Base-by-base conservation (phyloP, 805 yeast genomes). In the Lachancea cidri region DNA sequence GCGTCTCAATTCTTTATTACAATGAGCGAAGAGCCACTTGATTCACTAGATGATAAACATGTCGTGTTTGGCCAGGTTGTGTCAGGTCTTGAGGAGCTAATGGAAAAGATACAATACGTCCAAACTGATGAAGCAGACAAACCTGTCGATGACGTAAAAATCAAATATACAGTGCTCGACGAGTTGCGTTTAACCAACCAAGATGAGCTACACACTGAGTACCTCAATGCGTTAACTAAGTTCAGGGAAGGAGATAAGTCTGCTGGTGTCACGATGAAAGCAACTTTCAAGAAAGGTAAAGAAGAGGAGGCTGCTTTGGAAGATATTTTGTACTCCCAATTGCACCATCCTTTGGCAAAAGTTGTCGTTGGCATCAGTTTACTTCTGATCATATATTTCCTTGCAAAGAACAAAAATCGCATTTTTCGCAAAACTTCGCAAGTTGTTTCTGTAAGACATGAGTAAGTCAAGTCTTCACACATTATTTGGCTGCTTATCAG, bases 51-150 rank as follows among this genome's bases (percentile, higher is more conserved):
- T 60, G 80, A 79, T 17, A 61, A 64, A 5, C 83, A 83, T 62
- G 91, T 84, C 50, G 89, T 81, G 2, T 84, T 85, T 58, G 94
- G 93, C 35, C 87, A 83, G 64, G 80, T 85, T 35, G 55, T 74
- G 11, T 79, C 77, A 29, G 93, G 93, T 4, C 64, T 74, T 43
- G 83, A 81, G 14, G 53, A 57, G 17, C 73, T 82, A 4, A 71
- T 86, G 33, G 73, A 75, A 31, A 59, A 70, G 48, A 70, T 86
- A 46, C 88, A 83, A 59, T 65, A 67, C 38, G 76, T 76, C 38
- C 65, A 76, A 47, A 75, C 81, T 3, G 49, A 60, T 36, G 42
- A 42, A 1, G 27, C 44, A 6, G 70, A 71, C 45, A 66, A 57
- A 43, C 85, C 85, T 18, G 44, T 54, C 4, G 57, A 60, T 20